Evolutionary conservation across 768 basidiomycete species (phyloP).

Genomic region (Roridomyces roridus): DNA sequence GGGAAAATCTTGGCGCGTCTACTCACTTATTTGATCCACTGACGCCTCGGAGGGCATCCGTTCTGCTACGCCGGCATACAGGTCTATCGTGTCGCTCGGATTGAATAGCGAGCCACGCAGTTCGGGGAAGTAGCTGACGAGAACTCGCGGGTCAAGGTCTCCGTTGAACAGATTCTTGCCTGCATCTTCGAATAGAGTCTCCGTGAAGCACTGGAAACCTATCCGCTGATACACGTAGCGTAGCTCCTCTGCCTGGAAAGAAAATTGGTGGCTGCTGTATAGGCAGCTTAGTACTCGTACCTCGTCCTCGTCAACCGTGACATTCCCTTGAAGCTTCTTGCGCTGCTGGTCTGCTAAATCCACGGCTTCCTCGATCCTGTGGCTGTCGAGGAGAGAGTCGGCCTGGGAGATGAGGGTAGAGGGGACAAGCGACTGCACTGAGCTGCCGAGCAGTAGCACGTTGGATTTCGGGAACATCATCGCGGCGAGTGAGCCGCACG

Average conservation of each 20-base stretch:
- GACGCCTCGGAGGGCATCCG: constrained; percentile 71
- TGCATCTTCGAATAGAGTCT: constrained; percentile 86
- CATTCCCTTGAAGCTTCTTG: constrained; percentile 58
- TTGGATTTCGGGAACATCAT: constrained; percentile 77
- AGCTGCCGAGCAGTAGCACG: constrained; percentile 69
- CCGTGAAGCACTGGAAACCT: constrained; percentile 78
- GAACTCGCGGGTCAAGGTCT: constrained; percentile 81
- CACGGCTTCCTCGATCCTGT: constrained; percentile 68
- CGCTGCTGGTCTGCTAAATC: constrained; percentile 66
- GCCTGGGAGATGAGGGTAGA: constrained; percentile 77
- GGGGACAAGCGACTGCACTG: constrained; percentile 69
- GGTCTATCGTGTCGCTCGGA: constrained; percentile 60
- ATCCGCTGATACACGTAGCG: constrained; percentile 83
- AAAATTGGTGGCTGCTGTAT: not conserved
- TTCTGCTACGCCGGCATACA: constrained; percentile 79
- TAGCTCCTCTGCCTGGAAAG: constrained; percentile 65
- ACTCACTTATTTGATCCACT: constrained; percentile 90
- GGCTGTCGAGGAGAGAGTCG: constrained; percentile 69
- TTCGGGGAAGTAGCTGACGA: constrained; percentile 81
- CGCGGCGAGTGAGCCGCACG: no score
- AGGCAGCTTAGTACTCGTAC: constrained; percentile 37
- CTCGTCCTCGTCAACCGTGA: constrained; percentile 62
- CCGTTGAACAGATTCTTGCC: constrained; percentile 80
- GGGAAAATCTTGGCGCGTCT: constrained; percentile 24
- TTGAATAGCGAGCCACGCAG: constrained; percentile 71